Conservation (phyloP, 2,329 filamentous ascomycete species). For the Trichothecium sympodiale region DNA sequence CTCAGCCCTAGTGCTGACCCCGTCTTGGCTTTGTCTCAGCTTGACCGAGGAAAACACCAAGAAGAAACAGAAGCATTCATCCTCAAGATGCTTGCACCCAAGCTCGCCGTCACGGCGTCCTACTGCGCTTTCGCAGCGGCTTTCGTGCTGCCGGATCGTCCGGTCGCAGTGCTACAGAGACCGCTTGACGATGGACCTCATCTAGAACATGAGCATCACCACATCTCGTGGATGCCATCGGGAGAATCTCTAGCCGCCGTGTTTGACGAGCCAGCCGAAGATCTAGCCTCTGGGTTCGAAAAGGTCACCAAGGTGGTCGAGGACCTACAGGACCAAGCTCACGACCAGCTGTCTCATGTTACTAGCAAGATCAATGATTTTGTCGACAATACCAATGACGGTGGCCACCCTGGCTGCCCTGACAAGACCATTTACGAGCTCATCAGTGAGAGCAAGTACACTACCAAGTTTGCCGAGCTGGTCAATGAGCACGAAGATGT, state of each 20-base stretch:
- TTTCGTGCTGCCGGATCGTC: too few species aligned
- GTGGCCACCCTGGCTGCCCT: conserved; percentile 23
- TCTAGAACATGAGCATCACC: too few species aligned
- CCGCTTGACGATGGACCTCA: too few species aligned
- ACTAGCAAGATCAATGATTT: not conserved
- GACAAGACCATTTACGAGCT: conserved; percentile 72
- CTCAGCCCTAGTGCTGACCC: too few species aligned
- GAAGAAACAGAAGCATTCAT: too few species aligned
- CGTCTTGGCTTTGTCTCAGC: too few species aligned
- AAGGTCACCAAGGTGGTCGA: conserved; percentile 1
- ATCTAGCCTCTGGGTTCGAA: not conserved
- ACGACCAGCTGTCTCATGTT: not conserved
- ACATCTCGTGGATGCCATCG: not conserved
- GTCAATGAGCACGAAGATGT: conserved; percentile 63
- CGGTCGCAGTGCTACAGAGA: too few species aligned
- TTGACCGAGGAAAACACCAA: too few species aligned
- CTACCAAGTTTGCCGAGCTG: conserved; percentile 65
- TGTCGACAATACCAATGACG: conserved; percentile 3
- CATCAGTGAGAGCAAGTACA: conserved; percentile 65
- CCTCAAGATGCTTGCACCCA: too few species aligned
- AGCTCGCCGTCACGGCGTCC: too few species aligned
- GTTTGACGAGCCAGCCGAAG: conserved; percentile 1
- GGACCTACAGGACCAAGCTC: conserved; percentile 3
- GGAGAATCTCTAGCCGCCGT: not conserved
- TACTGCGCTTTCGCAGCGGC: too few species aligned